Evolutionary conservation across 768 basidiomycete species (phyloP), one percentile per base, ranked within the genome.

Genomic region (Favolaschia claudopus): DNA sequence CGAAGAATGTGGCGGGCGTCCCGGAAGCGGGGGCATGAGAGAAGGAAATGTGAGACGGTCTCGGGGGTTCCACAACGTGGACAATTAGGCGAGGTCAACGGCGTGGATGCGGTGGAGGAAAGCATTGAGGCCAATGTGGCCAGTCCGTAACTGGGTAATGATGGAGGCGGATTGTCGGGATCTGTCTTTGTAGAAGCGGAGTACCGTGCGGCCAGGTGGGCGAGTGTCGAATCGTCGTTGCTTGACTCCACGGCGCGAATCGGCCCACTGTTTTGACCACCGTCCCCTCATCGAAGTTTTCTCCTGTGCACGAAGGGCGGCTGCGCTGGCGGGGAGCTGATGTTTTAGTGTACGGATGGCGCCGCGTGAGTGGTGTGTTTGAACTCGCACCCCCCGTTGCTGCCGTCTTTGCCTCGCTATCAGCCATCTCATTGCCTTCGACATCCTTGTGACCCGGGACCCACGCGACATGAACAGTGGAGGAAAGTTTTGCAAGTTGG

Each of bases 341-440:
- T 43, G 42, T 22, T 36, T 49, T 32, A 49, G 37, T 24, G 37
- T 8, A 13, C 17, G 12, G 12, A 36, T 34, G 33, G 34, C 37
- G 29, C n/a, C 58, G 28, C 12, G n/a, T 15, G 33, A 29, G 24
- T 17, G 31, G 20, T 19, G 14, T 19, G 33, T 29, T 20, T 6
- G 32, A 22, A 14, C 45, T 29, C 7, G n/a, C n/a, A n/a, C n/a
- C n/a, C n/a, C 52, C 62, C 20, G 10, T 29, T 7, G 60, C 56
- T 14, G 70, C 70, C 20, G 39, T 29, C 47, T 64, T 67, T n/a
- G 68, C 70, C n/a, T 20, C 31, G 3, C 24, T 19, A 36, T 71
- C 70, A 5, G 67, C 62, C 14, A n/a, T 19, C 38, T 71, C 62
- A 20, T 71, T 71, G 0, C 70, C 71, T 10, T 45, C 43, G 9